phyloP scores from a whole-genome alignment of 169 alveolate species.

The Eimeria acervulina region DNA sequence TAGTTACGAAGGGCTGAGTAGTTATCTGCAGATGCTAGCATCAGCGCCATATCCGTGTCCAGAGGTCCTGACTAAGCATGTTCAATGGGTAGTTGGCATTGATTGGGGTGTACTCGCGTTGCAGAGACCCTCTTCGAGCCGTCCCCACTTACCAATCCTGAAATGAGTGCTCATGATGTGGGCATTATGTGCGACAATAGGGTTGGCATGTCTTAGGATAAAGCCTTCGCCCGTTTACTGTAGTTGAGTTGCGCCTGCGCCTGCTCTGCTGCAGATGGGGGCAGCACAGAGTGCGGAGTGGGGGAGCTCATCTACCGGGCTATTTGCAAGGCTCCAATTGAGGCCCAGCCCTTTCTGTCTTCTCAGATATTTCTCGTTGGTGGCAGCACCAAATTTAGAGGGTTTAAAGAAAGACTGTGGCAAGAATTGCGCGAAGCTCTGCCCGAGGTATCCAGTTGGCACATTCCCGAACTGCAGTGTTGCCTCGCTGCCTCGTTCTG shows the following conservation, averaged over 20 bases:
- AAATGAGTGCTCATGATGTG: neutral
- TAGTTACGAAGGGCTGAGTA: neutral
- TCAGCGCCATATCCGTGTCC: neutral
- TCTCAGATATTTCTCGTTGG: conserved; percentile 88
- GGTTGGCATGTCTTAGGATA: neutral
- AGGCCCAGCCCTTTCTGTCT: conserved; percentile 85
- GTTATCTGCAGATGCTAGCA: neutral
- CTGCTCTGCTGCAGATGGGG: conserved; percentile 83
- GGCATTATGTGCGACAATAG: neutral
- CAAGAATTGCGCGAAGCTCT: conserved; percentile 85
- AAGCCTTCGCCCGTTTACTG: neutral
- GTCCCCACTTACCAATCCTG: neutral
- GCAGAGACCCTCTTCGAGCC: neutral
- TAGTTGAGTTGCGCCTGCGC: neutral
- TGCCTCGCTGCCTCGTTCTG: neutral
- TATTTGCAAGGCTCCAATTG: conserved; percentile 86
- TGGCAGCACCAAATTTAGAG: conserved; percentile 87
- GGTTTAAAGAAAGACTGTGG: conserved; percentile 87
- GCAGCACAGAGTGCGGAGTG: conserved; percentile 87
- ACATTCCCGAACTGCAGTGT: neutral
- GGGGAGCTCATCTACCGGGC: conserved; percentile 88
- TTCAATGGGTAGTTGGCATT: neutral
- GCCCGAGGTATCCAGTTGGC: conserved; percentile 80
- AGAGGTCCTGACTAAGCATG: neutral
- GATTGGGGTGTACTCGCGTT: neutral